phyloP scores from a whole-genome alignment of 2,329 filamentous ascomycete genomes.

The Neofusicoccum parvum region DNA sequence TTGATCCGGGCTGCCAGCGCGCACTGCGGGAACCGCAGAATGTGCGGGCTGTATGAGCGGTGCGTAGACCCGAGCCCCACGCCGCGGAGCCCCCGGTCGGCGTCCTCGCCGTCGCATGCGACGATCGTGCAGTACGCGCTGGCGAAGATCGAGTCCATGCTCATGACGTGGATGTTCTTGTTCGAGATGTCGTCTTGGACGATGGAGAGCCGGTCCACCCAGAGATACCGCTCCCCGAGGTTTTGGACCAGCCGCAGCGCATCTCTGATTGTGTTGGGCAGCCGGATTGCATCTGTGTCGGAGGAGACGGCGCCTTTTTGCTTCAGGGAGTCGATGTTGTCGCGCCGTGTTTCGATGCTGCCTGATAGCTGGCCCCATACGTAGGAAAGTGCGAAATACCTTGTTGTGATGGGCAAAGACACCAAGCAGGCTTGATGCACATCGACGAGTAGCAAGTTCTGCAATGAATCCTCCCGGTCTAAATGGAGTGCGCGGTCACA shows the following conservation, averaged over 20 bases:
- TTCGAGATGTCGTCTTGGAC: slow-evolving; percentile 25
- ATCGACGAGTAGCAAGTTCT: not conserved
- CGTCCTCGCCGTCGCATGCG: not conserved
- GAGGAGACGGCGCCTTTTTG: too few species aligned
- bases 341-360: not conserved
- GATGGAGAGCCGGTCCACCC: slow-evolving; percentile 31
- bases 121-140: not conserved
- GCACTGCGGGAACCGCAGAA: too few species aligned
- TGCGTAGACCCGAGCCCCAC: not conserved
- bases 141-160: slow-evolving; percentile 23
- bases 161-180: slow-evolving; percentile 8
- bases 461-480: too few species aligned
- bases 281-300: too few species aligned
- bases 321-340: not conserved
- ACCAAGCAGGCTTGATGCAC: not conserved
- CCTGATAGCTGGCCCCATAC: not conserved
- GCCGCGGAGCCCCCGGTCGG: not conserved
- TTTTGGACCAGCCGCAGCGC: slow-evolving; percentile 21
- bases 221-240: slow-evolving; percentile 26
- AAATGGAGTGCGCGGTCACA: too few species aligned
- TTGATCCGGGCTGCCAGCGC: too few species aligned
- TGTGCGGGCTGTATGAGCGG: too few species aligned
- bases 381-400: not conserved
- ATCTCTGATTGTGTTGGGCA: slow-evolving; percentile 22
- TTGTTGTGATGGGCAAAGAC: not conserved